Percentiles rank a stretch among this genome's conserved stretches.
Conservation (phyloP, 2,329 filamentous ascomycete species). For the Aphanoascus verrucosus region DNA sequence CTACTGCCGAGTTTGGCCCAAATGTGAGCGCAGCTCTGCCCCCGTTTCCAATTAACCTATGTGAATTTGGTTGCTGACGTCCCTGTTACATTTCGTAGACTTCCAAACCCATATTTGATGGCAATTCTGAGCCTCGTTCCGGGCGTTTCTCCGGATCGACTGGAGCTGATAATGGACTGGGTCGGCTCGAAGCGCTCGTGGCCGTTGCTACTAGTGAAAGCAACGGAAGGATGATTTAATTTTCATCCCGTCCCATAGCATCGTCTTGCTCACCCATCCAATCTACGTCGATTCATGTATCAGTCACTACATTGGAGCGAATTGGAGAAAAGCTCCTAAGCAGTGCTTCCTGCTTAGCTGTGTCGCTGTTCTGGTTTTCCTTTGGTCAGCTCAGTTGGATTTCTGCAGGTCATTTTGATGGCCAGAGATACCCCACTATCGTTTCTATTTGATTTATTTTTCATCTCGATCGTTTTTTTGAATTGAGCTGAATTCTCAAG, state of each 20-base stretch:
- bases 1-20: slow-evolving; percentile 29
- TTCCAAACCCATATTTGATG: slow-evolving; percentile 1
- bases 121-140: slow-evolving; percentile 1
- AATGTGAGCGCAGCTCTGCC: slow-evolving; percentile 28
- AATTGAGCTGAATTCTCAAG: background rate
- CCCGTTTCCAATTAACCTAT: background rate
- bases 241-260: background rate
- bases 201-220: slow-evolving; percentile 39
- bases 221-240: slow-evolving; percentile 1
- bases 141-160: background rate
- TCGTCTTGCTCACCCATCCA: background rate
- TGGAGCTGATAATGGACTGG: slow-evolving; percentile 28
- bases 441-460: background rate
- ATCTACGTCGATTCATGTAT: background rate
- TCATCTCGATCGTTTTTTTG: background rate
- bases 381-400: slow-evolving; percentile 1
- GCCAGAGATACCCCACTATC: slow-evolving; percentile 7
- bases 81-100: background rate
- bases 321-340: background rate
- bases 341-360: background rate
- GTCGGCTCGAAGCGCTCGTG: slow-evolving; percentile 41
- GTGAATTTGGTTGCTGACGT: background rate
- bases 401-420: slow-evolving; percentile 2
- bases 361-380: background rate
- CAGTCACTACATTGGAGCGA: too few species aligned